Percentiles rank a stretch among this genome's conserved stretches.
These are phyloP conservation scores for Isatis lusitanica DNA, from an alignment of 441 rosid genomes.

Conservation along the genomic window DNA sequence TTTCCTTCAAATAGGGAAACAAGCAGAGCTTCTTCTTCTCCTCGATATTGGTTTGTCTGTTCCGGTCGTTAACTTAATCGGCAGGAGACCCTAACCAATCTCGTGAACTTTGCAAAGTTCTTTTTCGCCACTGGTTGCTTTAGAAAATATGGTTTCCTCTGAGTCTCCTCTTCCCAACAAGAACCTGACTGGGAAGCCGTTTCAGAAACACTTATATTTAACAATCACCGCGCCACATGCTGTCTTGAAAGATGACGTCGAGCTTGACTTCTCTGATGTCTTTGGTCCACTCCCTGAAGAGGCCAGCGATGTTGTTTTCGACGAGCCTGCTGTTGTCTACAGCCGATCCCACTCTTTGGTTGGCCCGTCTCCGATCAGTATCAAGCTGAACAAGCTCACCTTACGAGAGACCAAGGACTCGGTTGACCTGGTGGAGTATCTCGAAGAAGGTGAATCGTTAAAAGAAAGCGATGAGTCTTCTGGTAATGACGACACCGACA, in stretches of 20 bases:
- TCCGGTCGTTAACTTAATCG: constrained; percentile 51
- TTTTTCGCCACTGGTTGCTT: neutral
- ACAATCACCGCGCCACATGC: constrained; percentile 50
- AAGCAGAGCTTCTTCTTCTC: constrained; percentile 63
- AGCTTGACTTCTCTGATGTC: constrained; percentile 86
- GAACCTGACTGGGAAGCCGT: constrained; percentile 3
- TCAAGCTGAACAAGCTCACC: constrained; percentile 65
- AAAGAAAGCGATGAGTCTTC: constrained; percentile 47
- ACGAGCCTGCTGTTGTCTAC: constrained; percentile 69
- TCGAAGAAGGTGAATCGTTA: constrained; percentile 36
- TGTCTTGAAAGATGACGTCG: constrained; percentile 52
- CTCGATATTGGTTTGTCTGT: constrained; percentile 71
- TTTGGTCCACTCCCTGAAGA: constrained; percentile 75
- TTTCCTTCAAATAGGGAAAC: constrained; percentile 96
- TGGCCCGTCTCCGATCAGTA: constrained; percentile 67
- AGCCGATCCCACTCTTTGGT: constrained; percentile 88
- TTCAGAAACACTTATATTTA: constrained; percentile 40
- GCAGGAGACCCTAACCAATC: constrained; percentile 27
- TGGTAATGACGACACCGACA: constrained; percentile 33
- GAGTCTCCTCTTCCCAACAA: constrained; percentile 48
- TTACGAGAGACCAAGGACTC: constrained; percentile 57
- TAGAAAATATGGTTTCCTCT: constrained; percentile 65
- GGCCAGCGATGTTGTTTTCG: constrained; percentile 52
- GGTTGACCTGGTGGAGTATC: constrained; percentile 45
- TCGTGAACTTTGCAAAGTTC: constrained; percentile 7